phyloP scores from a whole-genome alignment of 2,329 filamentous ascomycete genomes.

The Fusarium proliferatum region DNA sequence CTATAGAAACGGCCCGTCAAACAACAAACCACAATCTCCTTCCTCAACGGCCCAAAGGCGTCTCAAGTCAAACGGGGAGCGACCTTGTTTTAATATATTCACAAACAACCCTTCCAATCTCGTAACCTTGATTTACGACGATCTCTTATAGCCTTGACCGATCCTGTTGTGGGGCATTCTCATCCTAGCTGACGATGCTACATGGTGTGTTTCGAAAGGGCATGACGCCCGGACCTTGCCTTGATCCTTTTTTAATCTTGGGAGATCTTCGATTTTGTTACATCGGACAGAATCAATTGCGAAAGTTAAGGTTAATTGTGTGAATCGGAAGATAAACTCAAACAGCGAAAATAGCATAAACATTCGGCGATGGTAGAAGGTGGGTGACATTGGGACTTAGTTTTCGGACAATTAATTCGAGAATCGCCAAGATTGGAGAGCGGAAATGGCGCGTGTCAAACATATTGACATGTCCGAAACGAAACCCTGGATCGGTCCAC shows the following conservation, averaged over 20 bases:
- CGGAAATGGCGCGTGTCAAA: slow-evolving; percentile 15
- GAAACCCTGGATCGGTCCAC: slow-evolving; percentile 21
- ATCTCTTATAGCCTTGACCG: not conserved
- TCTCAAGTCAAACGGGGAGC: not conserved
- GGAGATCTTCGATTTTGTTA: not conserved
- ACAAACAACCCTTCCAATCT: slow-evolving; percentile 12
- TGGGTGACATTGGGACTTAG: not conserved
- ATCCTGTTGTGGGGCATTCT: not conserved
- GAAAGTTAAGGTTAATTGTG: not conserved
- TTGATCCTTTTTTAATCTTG: slow-evolving; percentile 19
- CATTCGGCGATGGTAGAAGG: not conserved
- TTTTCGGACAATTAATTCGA: not conserved
- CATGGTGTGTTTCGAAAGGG: slow-evolving; percentile 31
- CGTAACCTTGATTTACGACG: slow-evolving; percentile 7
- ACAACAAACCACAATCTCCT: not conserved
- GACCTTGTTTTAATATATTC: slow-evolving; percentile 10
- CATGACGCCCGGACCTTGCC: slow-evolving; percentile 16
- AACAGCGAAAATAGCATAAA: not conserved
- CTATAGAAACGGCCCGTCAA: not conserved
- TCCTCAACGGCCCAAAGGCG: not conserved
- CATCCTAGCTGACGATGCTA: slow-evolving; percentile 36
- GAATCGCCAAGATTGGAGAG: not conserved
- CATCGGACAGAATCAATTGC: not conserved
- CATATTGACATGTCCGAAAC: slow-evolving; percentile 23
- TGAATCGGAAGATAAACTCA: not conserved